Evolutionary conservation across 2,329 filamentous ascomycete genomes (phyloP).

Genomic region (Diaporthe vexans): DNA sequence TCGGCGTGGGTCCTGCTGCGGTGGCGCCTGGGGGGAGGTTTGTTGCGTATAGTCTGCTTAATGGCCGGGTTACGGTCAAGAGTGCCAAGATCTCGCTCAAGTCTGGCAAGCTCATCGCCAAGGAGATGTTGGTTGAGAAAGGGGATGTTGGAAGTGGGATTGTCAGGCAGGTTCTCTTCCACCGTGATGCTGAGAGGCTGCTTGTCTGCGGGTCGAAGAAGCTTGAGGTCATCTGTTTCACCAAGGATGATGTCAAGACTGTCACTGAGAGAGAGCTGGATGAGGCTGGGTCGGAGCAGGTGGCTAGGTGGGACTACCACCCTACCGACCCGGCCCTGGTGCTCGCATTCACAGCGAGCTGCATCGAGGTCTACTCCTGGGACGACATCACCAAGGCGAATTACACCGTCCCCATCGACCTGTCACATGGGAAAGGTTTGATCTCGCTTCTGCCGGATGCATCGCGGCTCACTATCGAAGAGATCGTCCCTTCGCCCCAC

Average conservation of each 20-base stretch:
- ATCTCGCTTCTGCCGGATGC: conserved; percentile 11
- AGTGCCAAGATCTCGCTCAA: conserved; percentile 26
- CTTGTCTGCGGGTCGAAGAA: conserved; percentile 20
- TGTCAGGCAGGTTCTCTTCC: conserved; percentile 16
- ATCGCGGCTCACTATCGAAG: background rate
- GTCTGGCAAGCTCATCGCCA: conserved; percentile 18
- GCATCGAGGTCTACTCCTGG: conserved; percentile 30
- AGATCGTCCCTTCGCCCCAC: conserved; percentile 6
- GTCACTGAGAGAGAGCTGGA: background rate
- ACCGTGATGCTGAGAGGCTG: background rate
- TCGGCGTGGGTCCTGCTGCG: conserved; percentile 24
- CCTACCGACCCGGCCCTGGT: conserved; percentile 12
- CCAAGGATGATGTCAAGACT: background rate
- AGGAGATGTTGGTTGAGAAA: conserved; percentile 28
- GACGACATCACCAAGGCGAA: background rate
- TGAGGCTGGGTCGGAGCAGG: background rate
- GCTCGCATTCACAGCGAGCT: conserved; percentile 24
- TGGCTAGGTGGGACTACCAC: conserved; percentile 12
- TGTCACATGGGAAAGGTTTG: background rate
- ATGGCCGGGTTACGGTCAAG: conserved; percentile 35
- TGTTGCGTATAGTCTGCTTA: conserved; percentile 41
- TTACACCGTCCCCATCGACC: conserved; percentile 14
- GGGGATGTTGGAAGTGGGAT: conserved; percentile 11
- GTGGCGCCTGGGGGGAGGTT: conserved; percentile 38
- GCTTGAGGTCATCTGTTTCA: conserved; percentile 19